These are phyloP conservation scores for Phytophthora meadii DNA, from an alignment of 352 stramenopile genomes.

Conservation along the genomic window DNA sequence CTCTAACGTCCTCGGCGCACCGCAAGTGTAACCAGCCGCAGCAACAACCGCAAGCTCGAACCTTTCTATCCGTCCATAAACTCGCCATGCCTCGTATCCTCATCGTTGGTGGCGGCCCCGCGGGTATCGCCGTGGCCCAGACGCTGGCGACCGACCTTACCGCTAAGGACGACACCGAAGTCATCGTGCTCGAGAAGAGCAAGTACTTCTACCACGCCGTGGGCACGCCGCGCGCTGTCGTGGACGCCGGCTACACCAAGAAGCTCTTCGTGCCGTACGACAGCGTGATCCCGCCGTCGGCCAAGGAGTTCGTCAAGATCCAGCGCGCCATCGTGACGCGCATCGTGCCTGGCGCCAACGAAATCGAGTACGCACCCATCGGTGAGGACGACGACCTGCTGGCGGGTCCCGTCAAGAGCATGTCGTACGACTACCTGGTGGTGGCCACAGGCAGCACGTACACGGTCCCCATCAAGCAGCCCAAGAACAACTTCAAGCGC, in stretches of 20 bases:
- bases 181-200: constrained; percentile 68
- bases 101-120: constrained; percentile 59
- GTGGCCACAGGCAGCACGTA: constrained; percentile 70
- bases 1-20: constrained; percentile 18
- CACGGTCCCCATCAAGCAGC: constrained; percentile 62
- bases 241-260: constrained; percentile 48
- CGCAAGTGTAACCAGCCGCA: constrained; percentile 8
- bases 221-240: constrained; percentile 48
- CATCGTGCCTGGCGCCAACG: constrained; percentile 41
- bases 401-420: constrained; percentile 30
- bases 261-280: constrained; percentile 71
- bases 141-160: constrained; percentile 43
- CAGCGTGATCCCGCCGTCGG: constrained; percentile 46
- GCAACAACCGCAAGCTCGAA: neutral
- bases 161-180: constrained; percentile 40
- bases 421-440: constrained; percentile 70
- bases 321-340: constrained; percentile 49
- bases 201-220: constrained; percentile 60
- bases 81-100: constrained; percentile 52
- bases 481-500: constrained; percentile 42
- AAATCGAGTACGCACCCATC: constrained; percentile 49
- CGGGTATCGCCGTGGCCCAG: constrained; percentile 53
- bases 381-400: constrained; percentile 39
- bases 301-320: constrained; percentile 47
- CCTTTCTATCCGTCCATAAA: neutral